Conservation (phyloP, 78 protist genomes). For the Dictyostelium capitatum region DNA sequence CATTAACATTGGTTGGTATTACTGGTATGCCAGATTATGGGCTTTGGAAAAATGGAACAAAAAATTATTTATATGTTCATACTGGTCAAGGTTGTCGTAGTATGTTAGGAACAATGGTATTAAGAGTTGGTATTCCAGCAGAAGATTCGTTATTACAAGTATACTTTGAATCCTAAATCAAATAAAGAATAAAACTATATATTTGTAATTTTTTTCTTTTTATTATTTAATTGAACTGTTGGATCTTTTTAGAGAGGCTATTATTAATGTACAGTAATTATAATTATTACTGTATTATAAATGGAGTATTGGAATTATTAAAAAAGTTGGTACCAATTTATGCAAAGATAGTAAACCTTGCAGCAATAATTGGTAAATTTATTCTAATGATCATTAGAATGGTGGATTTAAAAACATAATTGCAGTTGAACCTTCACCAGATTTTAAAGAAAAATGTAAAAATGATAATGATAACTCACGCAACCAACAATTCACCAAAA, state of each 20-base stretch:
- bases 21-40: conserved; percentile 75
- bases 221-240: too few relatives aligned
- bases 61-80: conserved; percentile 76
- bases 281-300: too few relatives aligned
- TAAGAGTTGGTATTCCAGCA: conserved; percentile 70
- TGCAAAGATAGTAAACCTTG: conserved; percentile 31
- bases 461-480: too few relatives aligned
- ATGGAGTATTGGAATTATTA: conserved; percentile 12
- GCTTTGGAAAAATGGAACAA: conserved; percentile 58
- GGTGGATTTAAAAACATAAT: conserved; percentile 18
- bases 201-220: too few relatives aligned
- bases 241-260: too few relatives aligned
- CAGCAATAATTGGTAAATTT: conserved; percentile 66
- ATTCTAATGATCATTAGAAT: background rate
- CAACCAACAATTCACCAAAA: conserved; percentile 22
- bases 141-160: conserved; percentile 70
- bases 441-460: conserved; percentile 43
- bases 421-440: conserved; percentile 47
- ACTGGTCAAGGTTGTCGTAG: conserved; percentile 79
- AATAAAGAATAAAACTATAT: too few relatives aligned
- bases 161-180: conserved; percentile 49
- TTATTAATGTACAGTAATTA: too few relatives aligned
- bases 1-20: conserved; percentile 13
- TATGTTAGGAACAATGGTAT: conserved; percentile 52
- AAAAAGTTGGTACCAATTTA: background rate